Evolutionary conservation across 192 early-diverging fungal genomes (phyloP).

Genomic region (Neocallimastix lanati): DNA sequence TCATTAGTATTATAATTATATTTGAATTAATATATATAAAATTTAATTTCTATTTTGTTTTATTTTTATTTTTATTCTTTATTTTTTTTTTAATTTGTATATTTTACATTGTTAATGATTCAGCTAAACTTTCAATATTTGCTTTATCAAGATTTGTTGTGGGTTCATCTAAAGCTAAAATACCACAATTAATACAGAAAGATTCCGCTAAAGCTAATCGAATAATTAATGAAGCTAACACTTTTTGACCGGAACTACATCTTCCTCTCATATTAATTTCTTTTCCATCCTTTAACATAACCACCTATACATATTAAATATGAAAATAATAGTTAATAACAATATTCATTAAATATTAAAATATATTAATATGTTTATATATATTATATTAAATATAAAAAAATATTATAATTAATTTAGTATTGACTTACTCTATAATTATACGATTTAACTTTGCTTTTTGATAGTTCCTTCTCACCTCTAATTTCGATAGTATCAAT

Average conservation of each 20-base stretch:
- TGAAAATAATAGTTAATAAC: background rate
- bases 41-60: no score
- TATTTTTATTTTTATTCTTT: no score
- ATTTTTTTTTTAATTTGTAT: no score
- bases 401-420: background rate
- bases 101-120: slow-evolving; percentile 48
- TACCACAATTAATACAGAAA: slow-evolving; percentile 80
- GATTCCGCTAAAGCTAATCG: slow-evolving; percentile 87
- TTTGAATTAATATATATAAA: no score
- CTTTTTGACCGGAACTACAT: slow-evolving; percentile 93
- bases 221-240: slow-evolving; percentile 88
- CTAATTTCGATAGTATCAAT: slow-evolving; percentile 94
- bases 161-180: slow-evolving; percentile 89
- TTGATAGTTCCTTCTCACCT: slow-evolving; percentile 56
- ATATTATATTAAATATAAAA: slow-evolving; percentile 1
- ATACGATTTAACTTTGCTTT: slow-evolving; percentile 48
- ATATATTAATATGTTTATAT: background rate
- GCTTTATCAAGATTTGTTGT: slow-evolving; percentile 87
- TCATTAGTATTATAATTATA: no score
- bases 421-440: slow-evolving; percentile 57
- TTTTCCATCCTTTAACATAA: slow-evolving; percentile 73
- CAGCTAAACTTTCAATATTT: slow-evolving; percentile 74
- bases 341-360: no score
- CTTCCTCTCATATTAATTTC: slow-evolving; percentile 87
- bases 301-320: slow-evolving; percentile 28